These are phyloP conservation scores for Pseudogymnoascus sp. DNA, from an alignment of 2,329 filamentous ascomycete species.

Conservation along the genomic window DNA sequence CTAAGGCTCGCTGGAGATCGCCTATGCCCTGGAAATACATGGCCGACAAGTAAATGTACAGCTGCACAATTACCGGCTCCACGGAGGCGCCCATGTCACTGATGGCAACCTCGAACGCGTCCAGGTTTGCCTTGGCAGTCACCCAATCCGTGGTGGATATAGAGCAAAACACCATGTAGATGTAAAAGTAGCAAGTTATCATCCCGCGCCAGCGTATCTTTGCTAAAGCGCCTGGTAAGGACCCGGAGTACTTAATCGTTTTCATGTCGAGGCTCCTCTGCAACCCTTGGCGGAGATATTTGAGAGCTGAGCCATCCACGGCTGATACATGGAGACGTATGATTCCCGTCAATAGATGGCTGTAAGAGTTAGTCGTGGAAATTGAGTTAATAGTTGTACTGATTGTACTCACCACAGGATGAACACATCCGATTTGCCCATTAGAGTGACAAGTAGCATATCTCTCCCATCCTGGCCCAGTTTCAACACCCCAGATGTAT, in stretches of 20 bases:
- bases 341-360: slow-evolving; percentile 49
- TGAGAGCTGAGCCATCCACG: slow-evolving; percentile 43
- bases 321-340: slow-evolving; percentile 42
- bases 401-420: neutral
- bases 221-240: slow-evolving; percentile 21
- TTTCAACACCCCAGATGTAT: slow-evolving; percentile 49
- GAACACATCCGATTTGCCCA: slow-evolving; percentile 48
- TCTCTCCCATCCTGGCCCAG: slow-evolving; percentile 38
- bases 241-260: slow-evolving; percentile 28
- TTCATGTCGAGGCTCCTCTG: slow-evolving; percentile 30
- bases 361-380: slow-evolving; percentile 22
- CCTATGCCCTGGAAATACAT: slow-evolving; percentile 71
- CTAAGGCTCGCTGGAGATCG: slow-evolving; percentile 58
- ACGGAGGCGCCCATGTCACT: slow-evolving; percentile 19
- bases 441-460: slow-evolving; percentile 50
- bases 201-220: slow-evolving; percentile 24
- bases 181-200: slow-evolving; percentile 25
- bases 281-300: slow-evolving; percentile 49
- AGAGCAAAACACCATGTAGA: slow-evolving; percentile 26
- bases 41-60: slow-evolving; percentile 57
- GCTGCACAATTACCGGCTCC: slow-evolving; percentile 18
- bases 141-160: slow-evolving; percentile 24
- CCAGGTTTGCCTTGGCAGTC: slow-evolving; percentile 19
- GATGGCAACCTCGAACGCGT: slow-evolving; percentile 18
- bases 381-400: slow-evolving; percentile 14